Evolutionary conservation across 2,329 filamentous ascomycete genomes (phyloP), one percentile per base, ranked within the genome.

Genomic region (Niveomyces coronatus): DNA sequence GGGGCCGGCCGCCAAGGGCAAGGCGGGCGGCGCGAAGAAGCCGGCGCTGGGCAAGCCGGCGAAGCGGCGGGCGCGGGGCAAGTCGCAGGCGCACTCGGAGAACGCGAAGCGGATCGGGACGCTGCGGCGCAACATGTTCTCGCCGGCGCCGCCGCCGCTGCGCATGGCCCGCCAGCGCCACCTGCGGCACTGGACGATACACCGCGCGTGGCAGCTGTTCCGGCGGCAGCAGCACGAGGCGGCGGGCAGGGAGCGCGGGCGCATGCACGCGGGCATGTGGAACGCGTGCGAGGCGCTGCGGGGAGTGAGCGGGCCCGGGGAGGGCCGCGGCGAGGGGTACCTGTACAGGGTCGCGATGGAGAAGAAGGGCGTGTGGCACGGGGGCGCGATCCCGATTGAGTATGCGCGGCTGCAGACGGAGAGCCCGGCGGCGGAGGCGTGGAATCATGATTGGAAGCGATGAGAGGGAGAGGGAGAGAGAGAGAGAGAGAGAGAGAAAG

Each of bases 101-200:
- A 61, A 61, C 42, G 63, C 60, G 49, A 46, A 49, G n/a, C 62
- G 64, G 45, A 62, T 71, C 50, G 46, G 54, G 35, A 65, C 62
- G 42, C 58, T 71, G 42, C 63, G 61, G 41, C 52, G 60, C 36
- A 66, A 68, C 45, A 67, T 70, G 57, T 68, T 68, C 48, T 65
- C 67, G 20, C 57, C 56, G n/a, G 64, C 68, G 1, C 72, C 71
- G 5, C 64, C 74, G 0, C 88, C 91, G 1, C 75, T 98, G 47
- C 82, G 86, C 52, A 88, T 96, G 74, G 86, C 78, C 28, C 86
- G 89, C 50, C 83, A 82, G 61, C 80, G 91, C 40, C 75, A 79
- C 61, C 78, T 98, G 47, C 85, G 91, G 32, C 91, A 98, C 70
- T 98, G 91, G 91, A 96, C 91, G 36, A 96, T 98, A 61, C 88